A percentile compares a stretch with the other conserved stretches of the same genome.
These are phyloP conservation scores for Rhododendron mucronatum DNA, from an alignment of 148 eudicot species.

Conservation along the genomic window DNA sequence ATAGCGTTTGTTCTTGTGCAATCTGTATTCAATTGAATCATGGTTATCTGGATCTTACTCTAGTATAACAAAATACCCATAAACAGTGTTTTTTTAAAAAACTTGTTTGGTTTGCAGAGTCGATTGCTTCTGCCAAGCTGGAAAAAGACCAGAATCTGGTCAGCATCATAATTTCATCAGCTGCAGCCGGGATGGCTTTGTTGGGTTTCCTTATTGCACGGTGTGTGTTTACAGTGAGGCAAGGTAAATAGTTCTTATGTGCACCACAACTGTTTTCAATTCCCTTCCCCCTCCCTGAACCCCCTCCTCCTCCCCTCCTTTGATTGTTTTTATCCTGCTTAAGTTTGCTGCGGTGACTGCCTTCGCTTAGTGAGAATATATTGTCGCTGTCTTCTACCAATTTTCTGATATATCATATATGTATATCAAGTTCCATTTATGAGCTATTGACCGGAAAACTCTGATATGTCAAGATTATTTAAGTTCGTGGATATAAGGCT, in stretches of 20 bases:
- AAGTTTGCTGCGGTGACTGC: background rate
- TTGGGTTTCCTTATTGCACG: background rate
- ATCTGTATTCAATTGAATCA: background rate
- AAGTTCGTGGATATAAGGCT: background rate
- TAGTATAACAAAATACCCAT: background rate
- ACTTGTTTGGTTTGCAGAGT: constrained; percentile 13
- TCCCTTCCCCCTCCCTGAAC: background rate
- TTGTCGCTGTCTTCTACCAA: background rate
- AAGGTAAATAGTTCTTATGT: constrained; percentile 12
- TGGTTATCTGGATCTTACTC: background rate
- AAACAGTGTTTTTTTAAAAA: background rate
- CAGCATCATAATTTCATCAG: constrained; percentile 6
- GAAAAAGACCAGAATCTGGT: constrained; percentile 4
- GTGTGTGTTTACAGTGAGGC: constrained; percentile 5
- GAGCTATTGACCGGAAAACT: background rate
- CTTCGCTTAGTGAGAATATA: background rate
- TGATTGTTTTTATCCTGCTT: background rate
- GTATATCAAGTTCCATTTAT: background rate
- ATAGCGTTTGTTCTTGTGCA: background rate
- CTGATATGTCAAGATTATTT: background rate
- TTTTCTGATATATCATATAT: background rate
- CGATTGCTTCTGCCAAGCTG: constrained; percentile 1
- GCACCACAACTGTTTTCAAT: background rate
- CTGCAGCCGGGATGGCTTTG: constrained; percentile 2
- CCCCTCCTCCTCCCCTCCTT: background rate